A percentile compares a stretch with the other conserved stretches of the same genome.
These are phyloP conservation scores for Pseudotulostoma volvatum DNA, from an alignment of 495 filamentous ascomycete genomes.

Conservation along the genomic window DNA sequence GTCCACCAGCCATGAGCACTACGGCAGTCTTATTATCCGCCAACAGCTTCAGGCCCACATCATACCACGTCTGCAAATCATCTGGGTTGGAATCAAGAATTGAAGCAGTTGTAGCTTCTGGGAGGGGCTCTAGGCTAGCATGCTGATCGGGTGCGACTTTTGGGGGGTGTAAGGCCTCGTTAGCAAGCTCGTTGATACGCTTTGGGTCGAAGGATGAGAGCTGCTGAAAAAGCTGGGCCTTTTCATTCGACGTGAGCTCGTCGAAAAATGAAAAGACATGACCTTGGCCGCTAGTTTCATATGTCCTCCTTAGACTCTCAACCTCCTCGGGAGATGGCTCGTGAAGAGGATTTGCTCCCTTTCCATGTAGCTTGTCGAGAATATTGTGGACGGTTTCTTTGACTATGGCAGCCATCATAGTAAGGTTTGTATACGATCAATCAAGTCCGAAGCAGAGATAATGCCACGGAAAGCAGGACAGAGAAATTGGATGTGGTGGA, in stretches of 20 bases:
- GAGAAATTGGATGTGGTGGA: too few relatives aligned
- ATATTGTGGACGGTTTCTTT: slow-evolving; percentile 40
- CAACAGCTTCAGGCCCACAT: slow-evolving; percentile 70
- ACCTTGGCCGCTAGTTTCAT: slow-evolving; percentile 61
- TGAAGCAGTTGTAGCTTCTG: slow-evolving; percentile 73
- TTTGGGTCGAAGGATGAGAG: slow-evolving; percentile 62
- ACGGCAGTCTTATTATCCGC: slow-evolving; percentile 83
- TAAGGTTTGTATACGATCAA: too few relatives aligned
- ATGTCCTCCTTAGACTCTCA: slow-evolving; percentile 58
- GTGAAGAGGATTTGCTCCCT: slow-evolving; percentile 29
- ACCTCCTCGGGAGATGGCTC: slow-evolving; percentile 60
- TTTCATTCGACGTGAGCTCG: slow-evolving; percentile 51
- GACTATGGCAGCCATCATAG: slow-evolving; percentile 28
- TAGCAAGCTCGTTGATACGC: slow-evolving; percentile 68
- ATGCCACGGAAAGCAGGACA: too few relatives aligned
- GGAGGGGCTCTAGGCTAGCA: slow-evolving; percentile 68
- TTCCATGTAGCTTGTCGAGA: slow-evolving; percentile 37
- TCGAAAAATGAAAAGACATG: slow-evolving; percentile 91
- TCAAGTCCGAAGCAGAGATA: too few relatives aligned
- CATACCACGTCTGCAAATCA: slow-evolving; percentile 72
- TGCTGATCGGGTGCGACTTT: slow-evolving; percentile 27
- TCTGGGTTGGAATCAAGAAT: slow-evolving; percentile 75
- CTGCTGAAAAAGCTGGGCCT: slow-evolving; percentile 66
- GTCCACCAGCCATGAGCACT: slow-evolving; percentile 91
- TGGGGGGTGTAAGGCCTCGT: slow-evolving; percentile 66